phyloP scores from a whole-genome alignment of 371 early-diverging fungal genomes.

The Neoconidiobolus thromboides region DNA sequence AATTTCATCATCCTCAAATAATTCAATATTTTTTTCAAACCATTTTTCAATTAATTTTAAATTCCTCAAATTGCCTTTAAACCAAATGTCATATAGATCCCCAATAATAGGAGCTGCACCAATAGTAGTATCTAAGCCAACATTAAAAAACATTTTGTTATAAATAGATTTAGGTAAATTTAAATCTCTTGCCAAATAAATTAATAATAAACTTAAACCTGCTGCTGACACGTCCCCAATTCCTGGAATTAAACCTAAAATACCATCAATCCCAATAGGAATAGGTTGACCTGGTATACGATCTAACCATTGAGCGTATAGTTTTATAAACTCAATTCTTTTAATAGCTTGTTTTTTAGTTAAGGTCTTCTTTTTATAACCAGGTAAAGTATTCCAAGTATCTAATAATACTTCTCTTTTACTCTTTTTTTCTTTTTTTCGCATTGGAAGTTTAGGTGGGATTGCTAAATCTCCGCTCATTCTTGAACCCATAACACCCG shows the following conservation, averaged over 20 bases:
- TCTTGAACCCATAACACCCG: not conserved
- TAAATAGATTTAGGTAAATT: not conserved
- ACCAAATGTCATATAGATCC: constrained; percentile 9
- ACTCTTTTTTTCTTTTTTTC: not conserved
- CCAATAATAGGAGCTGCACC: constrained; percentile 9
- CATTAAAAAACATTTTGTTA: constrained; percentile 4
- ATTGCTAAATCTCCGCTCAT: not conserved
- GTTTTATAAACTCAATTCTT: not conserved
- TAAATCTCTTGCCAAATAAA: constrained; percentile 3
- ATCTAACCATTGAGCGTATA: constrained; percentile 6
- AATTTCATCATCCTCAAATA: constrained; percentile 1
- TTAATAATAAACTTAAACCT: not conserved
- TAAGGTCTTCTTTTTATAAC: not conserved
- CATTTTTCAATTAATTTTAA: constrained; percentile 6
- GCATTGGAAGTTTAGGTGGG: not conserved
- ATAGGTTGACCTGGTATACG: constrained; percentile 6
- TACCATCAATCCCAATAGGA: constrained; percentile 8
- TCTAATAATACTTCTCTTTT: not conserved
- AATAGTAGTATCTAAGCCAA: constrained; percentile 5
- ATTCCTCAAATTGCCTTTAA: constrained; percentile 9
- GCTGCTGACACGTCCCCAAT: constrained; percentile 7
- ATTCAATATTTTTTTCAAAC: constrained; percentile 6
- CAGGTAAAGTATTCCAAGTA: not conserved
- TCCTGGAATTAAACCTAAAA: constrained; percentile 9
- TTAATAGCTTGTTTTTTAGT: not conserved